These are phyloP conservation scores for Pseudogymnoascus sp. DNA, from an alignment of 2,329 filamentous ascomycete genomes.

Conservation along the genomic window DNA sequence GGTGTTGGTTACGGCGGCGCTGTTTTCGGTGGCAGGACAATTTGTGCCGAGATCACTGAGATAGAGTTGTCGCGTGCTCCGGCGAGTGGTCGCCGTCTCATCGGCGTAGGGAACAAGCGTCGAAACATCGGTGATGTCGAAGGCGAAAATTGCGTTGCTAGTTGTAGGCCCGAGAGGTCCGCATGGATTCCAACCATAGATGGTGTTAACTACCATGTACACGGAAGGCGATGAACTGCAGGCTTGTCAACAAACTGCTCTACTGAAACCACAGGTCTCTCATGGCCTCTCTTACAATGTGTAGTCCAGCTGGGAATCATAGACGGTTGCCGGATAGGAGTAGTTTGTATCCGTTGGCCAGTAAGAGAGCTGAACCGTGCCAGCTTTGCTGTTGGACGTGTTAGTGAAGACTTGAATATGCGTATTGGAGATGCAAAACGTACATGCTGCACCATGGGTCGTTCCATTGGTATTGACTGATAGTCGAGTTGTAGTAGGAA, in stretches of 20 bases:
- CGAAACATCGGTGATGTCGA: slow-evolving; percentile 31
- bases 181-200: slow-evolving; percentile 28
- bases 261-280: not conserved
- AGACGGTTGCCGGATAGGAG: slow-evolving; percentile 29
- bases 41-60: slow-evolving; percentile 31
- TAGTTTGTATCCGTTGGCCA: slow-evolving; percentile 30
- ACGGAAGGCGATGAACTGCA: slow-evolving; percentile 33
- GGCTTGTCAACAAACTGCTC: not conserved
- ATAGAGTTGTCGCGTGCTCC: slow-evolving; percentile 27
- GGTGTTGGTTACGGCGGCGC: slow-evolving; percentile 26
- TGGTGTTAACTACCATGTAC: slow-evolving; percentile 33
- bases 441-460: not conserved
- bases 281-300: slow-evolving; percentile 27
- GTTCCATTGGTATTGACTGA: not conserved
- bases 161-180: slow-evolving; percentile 28
- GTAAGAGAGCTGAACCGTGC: slow-evolving; percentile 30
- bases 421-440: not conserved
- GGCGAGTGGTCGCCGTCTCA: slow-evolving; percentile 12
- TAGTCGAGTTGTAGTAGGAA: not conserved
- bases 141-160: slow-evolving; percentile 25
- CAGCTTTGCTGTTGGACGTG: slow-evolving; percentile 20
- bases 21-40: slow-evolving; percentile 26
- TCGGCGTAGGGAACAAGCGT: slow-evolving; percentile 25
- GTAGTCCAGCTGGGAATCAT: slow-evolving; percentile 26
- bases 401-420: not conserved